These are phyloP conservation scores for Dichomitus squalens DNA, from an alignment of 1,284 basidiomycete species.

Conservation along the genomic window DNA sequence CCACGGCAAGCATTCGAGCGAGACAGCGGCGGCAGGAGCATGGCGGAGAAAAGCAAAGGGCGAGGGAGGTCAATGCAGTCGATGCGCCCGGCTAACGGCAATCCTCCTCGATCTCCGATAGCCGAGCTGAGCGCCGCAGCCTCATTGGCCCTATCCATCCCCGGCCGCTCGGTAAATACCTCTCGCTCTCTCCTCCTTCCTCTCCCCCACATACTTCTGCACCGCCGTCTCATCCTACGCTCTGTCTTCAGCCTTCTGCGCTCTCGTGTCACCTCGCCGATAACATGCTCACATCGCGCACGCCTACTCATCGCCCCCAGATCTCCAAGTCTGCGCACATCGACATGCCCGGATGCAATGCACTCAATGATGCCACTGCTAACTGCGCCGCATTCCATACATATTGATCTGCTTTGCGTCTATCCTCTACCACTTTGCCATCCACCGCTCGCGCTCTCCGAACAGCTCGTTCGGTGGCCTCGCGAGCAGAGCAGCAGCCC, in stretches of 20 bases:
- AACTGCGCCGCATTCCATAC: background rate
- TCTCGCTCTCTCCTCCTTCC: constrained; percentile 1
- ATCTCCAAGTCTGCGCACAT: no score
- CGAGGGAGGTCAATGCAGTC: background rate
- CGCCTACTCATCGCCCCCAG: no score
- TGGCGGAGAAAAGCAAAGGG: background rate
- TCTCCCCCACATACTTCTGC: background rate
- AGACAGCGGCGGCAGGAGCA: background rate
- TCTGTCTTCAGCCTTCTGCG: background rate
- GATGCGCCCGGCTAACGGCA: constrained; percentile 9
- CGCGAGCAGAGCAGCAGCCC: no score
- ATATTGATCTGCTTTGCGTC: no score
- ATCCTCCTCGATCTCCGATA: constrained; percentile 18
- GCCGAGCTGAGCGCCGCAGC: constrained; percentile 9
- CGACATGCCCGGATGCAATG: no score
- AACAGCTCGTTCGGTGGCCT: no score
- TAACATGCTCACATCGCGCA: no score
- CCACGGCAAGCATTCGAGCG: background rate
- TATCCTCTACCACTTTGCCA: no score
- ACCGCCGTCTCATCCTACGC: background rate
- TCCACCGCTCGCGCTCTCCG: no score
- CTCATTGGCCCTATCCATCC: constrained; percentile 20
- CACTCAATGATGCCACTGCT: background rate
- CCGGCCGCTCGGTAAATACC: constrained; percentile 28
- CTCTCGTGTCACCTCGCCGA: no score